These are phyloP conservation scores for Domatiomyces globalis DNA, from an alignment of 2,329 filamentous ascomycete species.

Conservation along the genomic window DNA sequence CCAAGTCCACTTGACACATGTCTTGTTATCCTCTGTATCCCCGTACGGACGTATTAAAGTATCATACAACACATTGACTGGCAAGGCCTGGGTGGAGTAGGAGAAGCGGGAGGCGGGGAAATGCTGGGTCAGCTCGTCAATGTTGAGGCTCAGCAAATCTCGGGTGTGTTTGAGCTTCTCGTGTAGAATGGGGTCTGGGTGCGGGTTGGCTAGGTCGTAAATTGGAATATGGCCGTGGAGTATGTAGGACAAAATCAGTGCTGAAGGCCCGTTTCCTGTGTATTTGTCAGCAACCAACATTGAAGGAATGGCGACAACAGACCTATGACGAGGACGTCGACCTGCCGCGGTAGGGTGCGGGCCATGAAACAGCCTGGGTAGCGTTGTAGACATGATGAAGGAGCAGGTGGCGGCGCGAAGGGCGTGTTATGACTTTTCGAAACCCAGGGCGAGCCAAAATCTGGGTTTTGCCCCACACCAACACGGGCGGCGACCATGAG, in stretches of 20 bases:
- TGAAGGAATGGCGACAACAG: constrained; percentile 4
- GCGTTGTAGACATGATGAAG: not conserved
- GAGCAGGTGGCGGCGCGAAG: not conserved
- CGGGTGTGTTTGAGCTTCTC: constrained; percentile 35
- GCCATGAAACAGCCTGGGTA: constrained; percentile 8
- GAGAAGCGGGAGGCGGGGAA: constrained; percentile 43
- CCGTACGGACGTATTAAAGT: constrained; percentile 45
- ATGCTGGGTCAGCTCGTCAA: constrained; percentile 40
- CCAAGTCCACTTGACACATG: constrained; percentile 41
- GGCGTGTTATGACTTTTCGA: not conserved
- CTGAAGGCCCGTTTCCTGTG: constrained; percentile 47
- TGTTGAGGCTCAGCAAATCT: constrained; percentile 36
- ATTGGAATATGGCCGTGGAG: constrained; percentile 47
- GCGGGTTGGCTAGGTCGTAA: constrained; percentile 36
- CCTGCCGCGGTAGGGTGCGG: constrained; percentile 13
- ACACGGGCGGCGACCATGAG: not conserved
- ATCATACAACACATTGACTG: constrained; percentile 46
- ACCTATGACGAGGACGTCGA: constrained; percentile 23
- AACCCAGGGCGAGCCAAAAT: too few species aligned
- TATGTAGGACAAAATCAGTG: constrained; percentile 48
- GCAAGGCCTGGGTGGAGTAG: constrained; percentile 48
- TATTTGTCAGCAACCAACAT: not conserved
- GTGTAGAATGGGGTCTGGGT: constrained; percentile 44
- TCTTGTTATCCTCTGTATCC: constrained; percentile 41
- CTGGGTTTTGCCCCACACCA: not conserved